Conservation (phyloP, 306 rosid genomes). For the Sindora glabra region DNA sequence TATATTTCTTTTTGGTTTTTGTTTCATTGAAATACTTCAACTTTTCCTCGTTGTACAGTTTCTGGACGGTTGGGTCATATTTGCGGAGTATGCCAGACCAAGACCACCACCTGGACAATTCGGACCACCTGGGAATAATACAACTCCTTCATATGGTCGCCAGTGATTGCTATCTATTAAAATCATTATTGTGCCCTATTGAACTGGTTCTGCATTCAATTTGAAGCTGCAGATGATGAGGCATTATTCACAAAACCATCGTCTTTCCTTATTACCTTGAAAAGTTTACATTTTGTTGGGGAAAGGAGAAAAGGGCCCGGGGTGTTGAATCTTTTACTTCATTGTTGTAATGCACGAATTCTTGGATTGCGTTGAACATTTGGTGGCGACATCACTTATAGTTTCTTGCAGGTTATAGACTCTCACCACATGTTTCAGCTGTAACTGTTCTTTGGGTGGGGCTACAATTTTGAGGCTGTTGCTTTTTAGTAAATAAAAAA, state of each 20-base stretch:
- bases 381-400: background rate
- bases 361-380: background rate
- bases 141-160: constrained; percentile 26
- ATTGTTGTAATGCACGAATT: constrained; percentile 13
- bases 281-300: too few relatives aligned
- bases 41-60: background rate
- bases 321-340: background rate
- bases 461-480: too few relatives aligned
- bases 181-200: constrained; percentile 13
- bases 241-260: background rate
- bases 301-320: too few relatives aligned
- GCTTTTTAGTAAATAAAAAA: too few relatives aligned
- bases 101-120: background rate
- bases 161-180: constrained; percentile 26
- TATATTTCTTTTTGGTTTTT: too few relatives aligned
- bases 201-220: constrained; percentile 1
- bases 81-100: background rate
- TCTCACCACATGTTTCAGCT: too few relatives aligned
- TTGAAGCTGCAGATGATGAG: background rate
- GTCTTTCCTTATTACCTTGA: constrained; percentile 5
- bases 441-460: too few relatives aligned
- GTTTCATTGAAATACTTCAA: background rate
- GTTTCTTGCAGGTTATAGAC: too few relatives aligned
- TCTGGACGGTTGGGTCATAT: constrained; percentile 1
- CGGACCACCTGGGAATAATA: constrained; percentile 15